Conservation (phyloP, 371 early-diverging fungal species). For the Mucor saturninus region DNA sequence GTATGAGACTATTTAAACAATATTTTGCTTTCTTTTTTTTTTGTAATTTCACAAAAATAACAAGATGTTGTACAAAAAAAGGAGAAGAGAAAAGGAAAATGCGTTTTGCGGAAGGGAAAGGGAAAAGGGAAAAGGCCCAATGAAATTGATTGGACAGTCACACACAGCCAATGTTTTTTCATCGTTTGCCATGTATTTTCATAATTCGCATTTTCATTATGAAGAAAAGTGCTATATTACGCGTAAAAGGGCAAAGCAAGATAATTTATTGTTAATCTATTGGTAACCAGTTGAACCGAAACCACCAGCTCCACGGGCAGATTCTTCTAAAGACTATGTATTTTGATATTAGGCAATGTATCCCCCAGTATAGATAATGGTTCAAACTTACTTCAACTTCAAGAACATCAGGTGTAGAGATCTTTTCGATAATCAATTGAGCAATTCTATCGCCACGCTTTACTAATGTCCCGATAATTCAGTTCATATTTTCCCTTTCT, state of each 20-base stretch:
- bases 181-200: no score
- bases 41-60: not conserved
- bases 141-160: not conserved
- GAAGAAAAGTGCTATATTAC: no score
- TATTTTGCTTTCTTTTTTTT: not conserved
- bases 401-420: constrained; percentile 79
- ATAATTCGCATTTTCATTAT: no score
- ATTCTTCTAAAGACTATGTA: constrained; percentile 67
- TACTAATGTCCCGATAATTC: constrained; percentile 40
- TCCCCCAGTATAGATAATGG: not conserved
- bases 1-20: not conserved
- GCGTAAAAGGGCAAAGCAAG: no score
- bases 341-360: not conserved
- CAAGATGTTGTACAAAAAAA: constrained; percentile 6
- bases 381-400: constrained; percentile 69
- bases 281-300: constrained; percentile 94
- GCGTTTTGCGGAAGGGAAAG: not conserved
- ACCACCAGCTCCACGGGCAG: constrained; percentile 86
- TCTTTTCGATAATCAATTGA: constrained; percentile 92
- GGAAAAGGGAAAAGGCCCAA: not conserved
- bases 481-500: no score
- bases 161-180: no score
- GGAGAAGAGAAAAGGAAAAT: not conserved
- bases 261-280: constrained; percentile 10
- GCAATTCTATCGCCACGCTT: constrained; percentile 95